Evolutionary conservation across 2,329 filamentous ascomycete species (phyloP), one percentile per base, ranked within the genome.

Genomic region (Diatrype stigma): DNA sequence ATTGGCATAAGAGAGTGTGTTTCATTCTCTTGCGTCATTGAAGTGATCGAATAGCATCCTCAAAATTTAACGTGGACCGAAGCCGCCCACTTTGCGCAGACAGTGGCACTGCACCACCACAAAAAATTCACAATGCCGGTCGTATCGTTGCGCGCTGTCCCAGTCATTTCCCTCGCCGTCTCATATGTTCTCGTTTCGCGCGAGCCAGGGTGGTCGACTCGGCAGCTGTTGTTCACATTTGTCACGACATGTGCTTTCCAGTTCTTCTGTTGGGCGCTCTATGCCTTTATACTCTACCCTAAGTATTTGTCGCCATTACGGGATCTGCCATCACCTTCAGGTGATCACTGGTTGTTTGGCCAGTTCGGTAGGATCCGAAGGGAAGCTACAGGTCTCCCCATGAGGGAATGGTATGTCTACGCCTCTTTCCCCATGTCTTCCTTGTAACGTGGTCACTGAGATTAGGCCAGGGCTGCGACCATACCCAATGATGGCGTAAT

Each of bases 401-500:
- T 72, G 63, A 66, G 72, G 49, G 70, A 76, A 48, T 82, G 79
- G 79, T 81, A 66, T 45, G 58, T 45, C 19, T 23, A 30, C n/a
- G 40, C 6, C 40, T 28, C 19, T 12, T 42, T 6, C 40, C 42
- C 44, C n/a, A 28, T 30, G 2, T 42, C 30, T 42, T 21, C 17
- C 6, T n/a, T 3, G 12, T 14, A 32, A 14, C 22, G 19, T 40
- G 48, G 22, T 28, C 47, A 26, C 56, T 65, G 42, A 52, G 45
- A 2, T 10, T 16, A 22, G 17, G 45, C 12, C 52, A 82, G 86
- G 87, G 67, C 79, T 21, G 73, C 79, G 46, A 74, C 73, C 2
- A 71, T 89, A 37, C 82, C 84, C 6, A 84, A 91, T 59, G 71
- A 88, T 26, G 87, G 87, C 2, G 60, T 91, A 17, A 81, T 92